Conservation (phyloP, 139 green algal species). For the Coelastrella sp. region DNA sequence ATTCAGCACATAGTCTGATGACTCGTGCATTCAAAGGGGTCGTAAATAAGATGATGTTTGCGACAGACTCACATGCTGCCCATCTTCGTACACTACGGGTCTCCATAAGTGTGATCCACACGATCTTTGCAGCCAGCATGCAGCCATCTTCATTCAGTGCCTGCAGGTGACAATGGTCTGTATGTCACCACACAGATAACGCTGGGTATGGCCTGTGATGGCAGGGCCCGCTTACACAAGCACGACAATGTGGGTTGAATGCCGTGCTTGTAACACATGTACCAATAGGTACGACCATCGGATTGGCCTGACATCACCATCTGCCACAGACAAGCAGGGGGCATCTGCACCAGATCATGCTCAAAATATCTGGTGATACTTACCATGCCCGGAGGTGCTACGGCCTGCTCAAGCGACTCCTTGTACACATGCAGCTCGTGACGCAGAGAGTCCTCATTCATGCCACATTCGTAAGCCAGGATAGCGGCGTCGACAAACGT, state of each 20-base stretch:
- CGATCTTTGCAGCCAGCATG: slow-evolving; percentile 58
- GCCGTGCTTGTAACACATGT: no score
- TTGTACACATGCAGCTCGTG: slow-evolving; percentile 56
- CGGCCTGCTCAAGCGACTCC: slow-evolving; percentile 8
- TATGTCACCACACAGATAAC: neutral
- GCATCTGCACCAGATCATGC: no score
- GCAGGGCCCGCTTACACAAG: no score
- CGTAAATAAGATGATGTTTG: no score
- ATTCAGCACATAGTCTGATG: no score
- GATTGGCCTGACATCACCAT: no score
- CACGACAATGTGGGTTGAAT: no score
- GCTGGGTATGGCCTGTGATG: no score
- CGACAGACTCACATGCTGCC: slow-evolving; percentile 64
- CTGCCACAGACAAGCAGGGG: neutral
- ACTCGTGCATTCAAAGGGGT: no score
- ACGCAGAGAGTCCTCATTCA: slow-evolving; percentile 56
- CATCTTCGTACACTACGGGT: slow-evolving; percentile 56
- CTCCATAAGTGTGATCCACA: slow-evolving; percentile 70
- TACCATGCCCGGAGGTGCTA: slow-evolving; percentile 35
- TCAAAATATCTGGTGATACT: neutral
- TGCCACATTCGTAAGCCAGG: slow-evolving; percentile 73
- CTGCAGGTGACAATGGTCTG: slow-evolving; percentile 39
- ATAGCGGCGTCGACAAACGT: slow-evolving; percentile 63
- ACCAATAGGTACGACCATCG: no score
- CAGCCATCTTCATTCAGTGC: slow-evolving; percentile 52